Conservation (phyloP, 2,329 filamentous ascomycete species). For the Westerdykella sp. region DNA sequence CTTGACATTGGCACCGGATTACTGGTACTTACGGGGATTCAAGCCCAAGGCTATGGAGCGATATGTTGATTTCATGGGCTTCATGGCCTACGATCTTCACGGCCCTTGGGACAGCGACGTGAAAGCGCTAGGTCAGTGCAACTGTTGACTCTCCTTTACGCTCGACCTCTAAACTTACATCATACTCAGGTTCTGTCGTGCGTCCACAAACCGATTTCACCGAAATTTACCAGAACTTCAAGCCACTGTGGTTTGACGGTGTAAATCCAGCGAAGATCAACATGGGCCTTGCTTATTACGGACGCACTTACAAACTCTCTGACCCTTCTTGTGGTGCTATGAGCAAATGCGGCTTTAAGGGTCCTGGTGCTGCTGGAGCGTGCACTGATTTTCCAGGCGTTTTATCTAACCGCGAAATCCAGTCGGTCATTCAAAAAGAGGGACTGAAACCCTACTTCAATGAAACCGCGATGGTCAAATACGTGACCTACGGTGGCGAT, state of each 20-base stretch:
- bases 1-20: slow-evolving; percentile 14
- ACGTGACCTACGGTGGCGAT: slow-evolving; percentile 22
- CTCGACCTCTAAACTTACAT: too few relatives aligned
- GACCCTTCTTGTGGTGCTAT: slow-evolving; percentile 10
- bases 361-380: slow-evolving; percentile 6
- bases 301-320: slow-evolving; percentile 25
- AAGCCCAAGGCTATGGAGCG: slow-evolving; percentile 35
- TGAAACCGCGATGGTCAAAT: slow-evolving; percentile 26
- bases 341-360: slow-evolving; percentile 8
- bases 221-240: slow-evolving; percentile 38
- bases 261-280: slow-evolving; percentile 39
- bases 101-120: slow-evolving; percentile 35
- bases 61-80: slow-evolving; percentile 26
- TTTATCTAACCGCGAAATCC: slow-evolving; percentile 33
- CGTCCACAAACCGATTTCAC: slow-evolving; percentile 42
- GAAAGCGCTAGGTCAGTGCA: slow-evolving; percentile 18
- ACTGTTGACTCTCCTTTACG: not conserved
- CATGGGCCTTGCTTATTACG: slow-evolving; percentile 45
- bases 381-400: slow-evolving; percentile 27
- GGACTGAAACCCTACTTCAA: slow-evolving; percentile 15
- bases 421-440: slow-evolving; percentile 17
- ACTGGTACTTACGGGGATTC: slow-evolving; percentile 21
- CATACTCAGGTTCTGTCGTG: slow-evolving; percentile 8
- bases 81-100: slow-evolving; percentile 33
- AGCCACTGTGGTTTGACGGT: slow-evolving; percentile 44